A percentile compares a stretch with the other conserved stretches of the same genome.
phyloP scores from a whole-genome alignment of 176 grass and related monocot genomes.

The Zoysia pacifica region DNA sequence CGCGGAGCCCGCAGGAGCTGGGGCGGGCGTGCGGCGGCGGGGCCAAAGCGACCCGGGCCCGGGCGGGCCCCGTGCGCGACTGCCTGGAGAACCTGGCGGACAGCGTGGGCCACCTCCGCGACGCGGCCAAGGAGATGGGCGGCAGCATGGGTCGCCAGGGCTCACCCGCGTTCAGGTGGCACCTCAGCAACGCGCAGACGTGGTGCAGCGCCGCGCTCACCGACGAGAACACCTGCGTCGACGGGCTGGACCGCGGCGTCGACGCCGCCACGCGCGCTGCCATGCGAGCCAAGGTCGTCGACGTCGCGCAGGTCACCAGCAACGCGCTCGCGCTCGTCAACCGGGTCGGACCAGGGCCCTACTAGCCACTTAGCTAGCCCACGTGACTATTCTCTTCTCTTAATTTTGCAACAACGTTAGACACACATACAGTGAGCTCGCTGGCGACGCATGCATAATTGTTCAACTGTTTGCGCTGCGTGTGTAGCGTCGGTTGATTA shows the following conservation, averaged over 20 bases:
- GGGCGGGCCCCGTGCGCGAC: conserved; percentile 55
- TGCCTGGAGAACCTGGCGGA: conserved; percentile 92
- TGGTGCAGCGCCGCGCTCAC: conserved; percentile 95
- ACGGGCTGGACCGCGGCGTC: conserved; percentile 60
- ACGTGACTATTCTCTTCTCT: no score
- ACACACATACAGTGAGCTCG: no score
- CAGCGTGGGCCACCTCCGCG: conserved; percentile 76
- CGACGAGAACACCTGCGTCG: conserved; percentile 94
- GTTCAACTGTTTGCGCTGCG: no score
- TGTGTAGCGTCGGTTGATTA: no score
- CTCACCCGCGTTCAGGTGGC: conserved; percentile 64
- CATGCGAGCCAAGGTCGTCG: conserved; percentile 76
- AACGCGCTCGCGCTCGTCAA: conserved; percentile 93
- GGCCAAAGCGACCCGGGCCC: neutral
- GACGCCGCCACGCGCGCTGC: conserved; percentile 52
- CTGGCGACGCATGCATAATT: no score
- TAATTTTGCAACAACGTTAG: no score
- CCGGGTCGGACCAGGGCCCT: conserved; percentile 36
- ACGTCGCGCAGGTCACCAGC: conserved; percentile 90
- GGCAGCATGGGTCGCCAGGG: conserved; percentile 47
- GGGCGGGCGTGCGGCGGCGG: conserved; percentile 25
- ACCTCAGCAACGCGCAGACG: conserved; percentile 91
- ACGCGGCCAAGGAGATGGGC: conserved; percentile 68
- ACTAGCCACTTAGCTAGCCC: conserved; percentile 27
- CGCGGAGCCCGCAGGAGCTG: conserved; percentile 65